Conservation (phyloP, 331 rosid species). For the Quercus tomentella region DNA sequence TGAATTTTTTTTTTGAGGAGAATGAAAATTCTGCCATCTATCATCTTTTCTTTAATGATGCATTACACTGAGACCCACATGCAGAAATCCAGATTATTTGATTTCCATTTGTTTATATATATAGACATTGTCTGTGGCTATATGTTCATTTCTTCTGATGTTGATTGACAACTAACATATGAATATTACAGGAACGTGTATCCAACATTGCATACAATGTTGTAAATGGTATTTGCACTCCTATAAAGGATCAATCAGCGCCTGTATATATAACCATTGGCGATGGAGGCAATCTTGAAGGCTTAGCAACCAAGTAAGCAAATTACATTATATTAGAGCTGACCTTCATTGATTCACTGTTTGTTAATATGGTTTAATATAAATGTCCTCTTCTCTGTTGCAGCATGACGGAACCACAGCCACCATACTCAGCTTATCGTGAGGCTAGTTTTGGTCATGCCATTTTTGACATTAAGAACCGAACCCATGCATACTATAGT, state of each 20-base stretch:
- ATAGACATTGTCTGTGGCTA: not conserved
- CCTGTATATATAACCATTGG: constrained; percentile 92
- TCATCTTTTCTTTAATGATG: not conserved
- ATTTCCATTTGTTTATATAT: not conserved
- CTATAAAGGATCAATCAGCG: constrained; percentile 72
- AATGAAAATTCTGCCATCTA: not conserved
- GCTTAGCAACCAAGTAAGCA: constrained; percentile 76
- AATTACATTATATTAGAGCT: not conserved
- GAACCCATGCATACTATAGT: constrained; percentile 70
- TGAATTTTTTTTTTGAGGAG: not conserved
- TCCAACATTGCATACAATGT: constrained; percentile 76
- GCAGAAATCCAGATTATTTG: not conserved
- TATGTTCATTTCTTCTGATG: not conserved
- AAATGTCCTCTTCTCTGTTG: not conserved
- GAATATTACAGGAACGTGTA: constrained; percentile 63
- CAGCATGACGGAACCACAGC: constrained; percentile 94
- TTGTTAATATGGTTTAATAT: not conserved
- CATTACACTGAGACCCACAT: not conserved
- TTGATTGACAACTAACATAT: not conserved
- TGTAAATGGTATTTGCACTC: constrained; percentile 63
- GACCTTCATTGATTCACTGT: not conserved
- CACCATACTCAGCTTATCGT: constrained; percentile 70
- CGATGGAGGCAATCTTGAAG: constrained; percentile 94
- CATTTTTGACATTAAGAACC: constrained; percentile 68
- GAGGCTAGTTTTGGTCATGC: constrained; percentile 96